These are phyloP conservation scores for Phlebopus sp. DNA, from an alignment of 1,284 basidiomycete genomes.

Conservation along the genomic window DNA sequence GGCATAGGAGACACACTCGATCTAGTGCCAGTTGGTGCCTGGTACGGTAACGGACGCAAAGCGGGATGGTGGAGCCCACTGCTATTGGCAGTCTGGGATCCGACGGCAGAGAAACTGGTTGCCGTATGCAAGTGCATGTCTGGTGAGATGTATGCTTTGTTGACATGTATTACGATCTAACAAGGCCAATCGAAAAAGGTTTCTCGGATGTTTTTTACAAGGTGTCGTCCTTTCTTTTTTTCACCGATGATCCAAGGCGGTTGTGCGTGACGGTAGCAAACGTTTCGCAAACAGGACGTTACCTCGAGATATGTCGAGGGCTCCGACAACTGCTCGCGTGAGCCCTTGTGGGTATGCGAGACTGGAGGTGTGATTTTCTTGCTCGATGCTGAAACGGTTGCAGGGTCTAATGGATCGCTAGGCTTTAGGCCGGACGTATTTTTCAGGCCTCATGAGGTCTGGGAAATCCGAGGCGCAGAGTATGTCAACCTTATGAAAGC, in stretches of 20 bases:
- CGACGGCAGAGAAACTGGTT: constrained; percentile 64
- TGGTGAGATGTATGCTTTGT: constrained; percentile 39
- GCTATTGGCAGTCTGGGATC: constrained; percentile 80
- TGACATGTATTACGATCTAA: constrained; percentile 3
- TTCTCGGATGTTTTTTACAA: constrained; percentile 90
- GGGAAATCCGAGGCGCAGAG: constrained; percentile 93
- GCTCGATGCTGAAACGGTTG: neutral
- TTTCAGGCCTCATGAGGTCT: constrained; percentile 84
- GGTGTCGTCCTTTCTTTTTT: constrained; percentile 33
- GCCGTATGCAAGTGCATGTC: constrained; percentile 90
- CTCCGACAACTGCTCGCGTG: constrained; percentile 63
- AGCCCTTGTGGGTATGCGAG: constrained; percentile 64
- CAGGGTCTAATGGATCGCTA: constrained; percentile 19
- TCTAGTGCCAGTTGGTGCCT: constrained; percentile 78
- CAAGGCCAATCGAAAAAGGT: constrained; percentile 40
- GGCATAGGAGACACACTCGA: constrained; percentile 64
- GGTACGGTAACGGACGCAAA: constrained; percentile 93
- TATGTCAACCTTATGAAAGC: constrained; percentile 34
- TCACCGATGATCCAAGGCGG: neutral
- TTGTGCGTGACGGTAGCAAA: neutral
- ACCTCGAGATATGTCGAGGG: constrained; percentile 62
- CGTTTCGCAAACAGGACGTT: constrained; percentile 41
- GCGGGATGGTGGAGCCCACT: constrained; percentile 93
- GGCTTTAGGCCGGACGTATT: constrained; percentile 80
- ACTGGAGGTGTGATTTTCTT: constrained; percentile 53